phyloP scores from a whole-genome alignment of 345 rosid genomes.

The Populus tremula region DNA sequence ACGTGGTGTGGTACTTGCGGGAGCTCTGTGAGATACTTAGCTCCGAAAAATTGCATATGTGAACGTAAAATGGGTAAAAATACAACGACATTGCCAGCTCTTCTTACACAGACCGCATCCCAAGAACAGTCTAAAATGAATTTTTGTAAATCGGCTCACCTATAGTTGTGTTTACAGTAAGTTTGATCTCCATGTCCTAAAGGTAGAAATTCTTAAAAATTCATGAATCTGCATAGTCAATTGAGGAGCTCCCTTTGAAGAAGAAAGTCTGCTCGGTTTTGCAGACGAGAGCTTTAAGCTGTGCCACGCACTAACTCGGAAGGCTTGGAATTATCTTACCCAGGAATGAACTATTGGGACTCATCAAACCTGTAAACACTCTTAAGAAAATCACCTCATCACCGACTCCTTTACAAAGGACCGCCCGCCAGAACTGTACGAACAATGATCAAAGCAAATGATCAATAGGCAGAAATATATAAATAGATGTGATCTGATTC shows the following conservation, averaged over 20 bases:
- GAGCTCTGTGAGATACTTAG: no score
- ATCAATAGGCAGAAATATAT: neutral
- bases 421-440: slow-evolving; percentile 78
- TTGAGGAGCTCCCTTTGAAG: neutral
- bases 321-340: neutral
- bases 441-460: slow-evolving; percentile 5
- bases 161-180: neutral
- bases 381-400: slow-evolving; percentile 20
- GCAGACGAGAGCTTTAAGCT: neutral
- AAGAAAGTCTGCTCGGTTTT: neutral
- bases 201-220: neutral
- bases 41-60: no score
- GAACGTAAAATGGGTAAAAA: no score
- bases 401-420: slow-evolving; percentile 86
- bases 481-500: slow-evolving; percentile 9
- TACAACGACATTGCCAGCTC: no score
- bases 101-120: no score
- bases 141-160: no score
- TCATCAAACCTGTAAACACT: neutral
- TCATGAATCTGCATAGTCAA: neutral
- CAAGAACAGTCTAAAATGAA: no score
- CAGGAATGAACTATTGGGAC: neutral
- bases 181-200: neutral
- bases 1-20: no score
- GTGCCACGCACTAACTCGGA: neutral